Conservation (phyloP, 495 filamentous ascomycete genomes). For the Penicillium subrubescens region DNA sequence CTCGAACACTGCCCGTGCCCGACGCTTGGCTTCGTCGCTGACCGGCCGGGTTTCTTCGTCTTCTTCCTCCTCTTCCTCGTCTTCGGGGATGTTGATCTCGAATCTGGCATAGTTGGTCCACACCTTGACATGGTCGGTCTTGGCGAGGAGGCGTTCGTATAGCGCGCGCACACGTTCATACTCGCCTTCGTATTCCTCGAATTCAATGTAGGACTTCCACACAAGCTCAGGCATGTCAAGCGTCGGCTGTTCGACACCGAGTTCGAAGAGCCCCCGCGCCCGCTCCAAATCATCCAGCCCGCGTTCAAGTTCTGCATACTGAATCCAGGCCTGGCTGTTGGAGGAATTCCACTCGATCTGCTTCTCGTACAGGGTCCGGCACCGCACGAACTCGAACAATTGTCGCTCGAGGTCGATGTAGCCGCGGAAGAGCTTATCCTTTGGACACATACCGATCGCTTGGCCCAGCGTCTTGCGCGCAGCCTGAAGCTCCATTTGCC, state of each 20-base stretch:
- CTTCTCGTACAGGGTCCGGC: conserved; percentile 90
- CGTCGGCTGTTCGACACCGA: conserved; percentile 78
- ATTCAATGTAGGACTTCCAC: conserved; percentile 98
- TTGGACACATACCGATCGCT: conserved; percentile 92
- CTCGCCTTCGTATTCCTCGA: conserved; percentile 91
- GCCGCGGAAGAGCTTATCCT: conserved; percentile 90
- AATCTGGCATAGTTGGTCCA: conserved; percentile 98
- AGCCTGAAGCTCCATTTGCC: conserved; percentile 74
- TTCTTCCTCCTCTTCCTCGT: conserved; percentile 63
- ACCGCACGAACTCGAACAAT: conserved; percentile 88
- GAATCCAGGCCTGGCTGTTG: conserved; percentile 92
- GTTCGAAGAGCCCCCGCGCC: conserved; percentile 87
- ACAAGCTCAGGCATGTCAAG: conserved; percentile 98
- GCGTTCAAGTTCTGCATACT: conserved; percentile 89
- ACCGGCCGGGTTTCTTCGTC: conserved; percentile 70
- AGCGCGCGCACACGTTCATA: conserved; percentile 78
- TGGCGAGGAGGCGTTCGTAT: conserved; percentile 88
- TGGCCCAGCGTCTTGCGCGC: conserved; percentile 87
- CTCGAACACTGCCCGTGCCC: conserved; percentile 82
- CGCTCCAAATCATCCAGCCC: conserved; percentile 87
- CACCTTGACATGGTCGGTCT: conserved; percentile 97
- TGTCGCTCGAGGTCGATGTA: conserved; percentile 92
- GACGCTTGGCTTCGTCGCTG: conserved; percentile 78
- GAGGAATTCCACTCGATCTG: conserved; percentile 86
- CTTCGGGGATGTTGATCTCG: conserved; percentile 82